These are phyloP conservation scores for Thymus quinquecostatus DNA, from an alignment of 257 asterid species.

Conservation along the genomic window DNA sequence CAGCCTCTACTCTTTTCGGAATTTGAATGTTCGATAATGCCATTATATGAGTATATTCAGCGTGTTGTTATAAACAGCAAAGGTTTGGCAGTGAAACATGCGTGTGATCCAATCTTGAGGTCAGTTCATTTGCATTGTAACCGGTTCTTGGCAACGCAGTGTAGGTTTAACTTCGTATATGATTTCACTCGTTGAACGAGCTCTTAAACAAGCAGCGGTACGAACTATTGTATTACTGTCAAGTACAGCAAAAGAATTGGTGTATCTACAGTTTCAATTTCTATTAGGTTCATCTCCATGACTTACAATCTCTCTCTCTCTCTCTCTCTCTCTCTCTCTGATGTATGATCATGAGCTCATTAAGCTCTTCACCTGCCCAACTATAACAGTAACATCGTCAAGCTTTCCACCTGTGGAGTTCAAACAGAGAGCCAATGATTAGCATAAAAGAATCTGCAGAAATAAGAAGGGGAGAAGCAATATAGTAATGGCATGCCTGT, in stretches of 20 bases:
- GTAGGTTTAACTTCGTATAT: too few relatives aligned
- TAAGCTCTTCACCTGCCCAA: conserved; percentile 58
- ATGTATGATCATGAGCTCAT: conserved; percentile 34
- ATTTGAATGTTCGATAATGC: background rate
- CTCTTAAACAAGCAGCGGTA: too few relatives aligned
- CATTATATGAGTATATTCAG: background rate
- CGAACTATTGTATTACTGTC: too few relatives aligned
- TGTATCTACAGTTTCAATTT: too few relatives aligned
- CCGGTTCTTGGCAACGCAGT: too few relatives aligned
- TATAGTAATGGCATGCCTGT: conserved; percentile 54
- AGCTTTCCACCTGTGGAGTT: conserved; percentile 70
- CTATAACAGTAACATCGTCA: conserved; percentile 76
- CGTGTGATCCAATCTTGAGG: too few relatives aligned
- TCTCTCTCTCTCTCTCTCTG: background rate
- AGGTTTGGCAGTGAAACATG: background rate
- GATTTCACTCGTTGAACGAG: too few relatives aligned
- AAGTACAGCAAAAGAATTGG: too few relatives aligned
- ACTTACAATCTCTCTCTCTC: background rate
- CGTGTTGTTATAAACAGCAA: background rate
- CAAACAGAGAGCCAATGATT: conserved; percentile 11
- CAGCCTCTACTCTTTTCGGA: too few relatives aligned
- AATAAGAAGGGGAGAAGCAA: background rate
- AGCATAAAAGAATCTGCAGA: background rate
- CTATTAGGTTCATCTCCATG: background rate
- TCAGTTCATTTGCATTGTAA: too few relatives aligned